A percentile compares a stretch with the other conserved stretches of the same genome.
Conservation (phyloP, 2,329 filamentous ascomycete genomes). For the Periconia sp. region DNA sequence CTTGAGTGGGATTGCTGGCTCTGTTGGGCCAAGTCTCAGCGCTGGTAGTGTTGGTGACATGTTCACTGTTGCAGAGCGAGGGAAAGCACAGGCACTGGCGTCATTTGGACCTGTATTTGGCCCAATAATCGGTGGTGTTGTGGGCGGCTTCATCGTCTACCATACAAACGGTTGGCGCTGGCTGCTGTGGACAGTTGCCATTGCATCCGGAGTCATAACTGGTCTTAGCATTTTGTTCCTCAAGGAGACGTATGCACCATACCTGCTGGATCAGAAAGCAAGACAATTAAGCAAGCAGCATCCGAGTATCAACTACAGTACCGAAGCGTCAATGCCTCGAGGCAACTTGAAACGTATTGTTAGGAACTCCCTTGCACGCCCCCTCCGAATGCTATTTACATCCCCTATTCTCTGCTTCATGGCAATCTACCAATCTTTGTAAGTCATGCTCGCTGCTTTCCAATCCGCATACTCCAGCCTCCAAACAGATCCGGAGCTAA, state of each 20-base stretch:
- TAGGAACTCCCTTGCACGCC: constrained; percentile 47
- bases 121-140: constrained; percentile 3
- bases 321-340: not conserved
- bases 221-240: constrained; percentile 5
- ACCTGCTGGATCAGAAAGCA: constrained; percentile 68
- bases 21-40: constrained; percentile 16
- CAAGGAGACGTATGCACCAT: constrained; percentile 78
- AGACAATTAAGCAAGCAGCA: not conserved
- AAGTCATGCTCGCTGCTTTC: too few species aligned
- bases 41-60: constrained; percentile 17
- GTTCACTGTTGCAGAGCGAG: constrained; percentile 16
- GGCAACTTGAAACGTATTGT: not conserved
- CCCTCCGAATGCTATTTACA: constrained; percentile 60
- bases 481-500: too few species aligned
- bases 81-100: constrained; percentile 13
- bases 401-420: constrained; percentile 57
- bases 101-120: constrained; percentile 11
- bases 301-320: not conserved
- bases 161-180: constrained; percentile 1
- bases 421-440: constrained; percentile 45
- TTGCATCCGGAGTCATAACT: constrained; percentile 1
- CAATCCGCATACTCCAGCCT: constrained; percentile 24
- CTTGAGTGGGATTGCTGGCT: constrained; percentile 17
- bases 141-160: constrained; percentile 5
- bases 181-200: constrained; percentile 6